Conservation (phyloP, 768 basidiomycete species). For the Russula griseocarnosa region DNA sequence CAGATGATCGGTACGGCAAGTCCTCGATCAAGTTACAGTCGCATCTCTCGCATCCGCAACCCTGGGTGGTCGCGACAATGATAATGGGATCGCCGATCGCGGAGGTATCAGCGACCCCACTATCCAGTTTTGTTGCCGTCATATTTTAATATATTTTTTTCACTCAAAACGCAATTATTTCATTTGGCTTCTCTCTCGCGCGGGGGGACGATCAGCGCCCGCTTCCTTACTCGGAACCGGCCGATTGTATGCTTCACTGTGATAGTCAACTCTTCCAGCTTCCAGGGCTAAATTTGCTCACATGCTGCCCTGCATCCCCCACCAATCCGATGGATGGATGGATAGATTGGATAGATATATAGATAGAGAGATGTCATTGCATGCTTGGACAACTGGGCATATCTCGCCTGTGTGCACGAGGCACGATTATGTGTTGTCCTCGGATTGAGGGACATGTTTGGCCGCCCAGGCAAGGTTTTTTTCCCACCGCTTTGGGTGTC, state of each 20-base stretch:
- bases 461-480: not conserved
- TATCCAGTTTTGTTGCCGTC: not conserved
- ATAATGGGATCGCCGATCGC: conserved; percentile 12
- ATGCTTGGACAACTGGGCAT: not conserved
- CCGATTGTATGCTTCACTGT: not conserved
- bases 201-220: conserved; percentile 6
- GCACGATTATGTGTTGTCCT: not conserved
- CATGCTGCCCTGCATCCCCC: not conserved
- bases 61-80: not conserved
- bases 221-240: conserved; percentile 11
- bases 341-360: not conserved
- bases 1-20: too few species aligned
- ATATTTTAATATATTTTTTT: not conserved
- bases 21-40: conserved; percentile 1
- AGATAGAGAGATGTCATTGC: not conserved
- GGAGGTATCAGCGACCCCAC: not conserved
- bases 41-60: too few species aligned
- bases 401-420: conserved; percentile 4
- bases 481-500: not conserved
- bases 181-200: conserved; percentile 4
- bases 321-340: not conserved
- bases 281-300: not conserved
- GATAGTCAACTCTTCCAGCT: not conserved
- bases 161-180: not conserved
- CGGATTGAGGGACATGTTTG: not conserved